phyloP scores from a whole-genome alignment of 768 basidiomycete genomes.

The Chalciporus sphaerocephalus region DNA sequence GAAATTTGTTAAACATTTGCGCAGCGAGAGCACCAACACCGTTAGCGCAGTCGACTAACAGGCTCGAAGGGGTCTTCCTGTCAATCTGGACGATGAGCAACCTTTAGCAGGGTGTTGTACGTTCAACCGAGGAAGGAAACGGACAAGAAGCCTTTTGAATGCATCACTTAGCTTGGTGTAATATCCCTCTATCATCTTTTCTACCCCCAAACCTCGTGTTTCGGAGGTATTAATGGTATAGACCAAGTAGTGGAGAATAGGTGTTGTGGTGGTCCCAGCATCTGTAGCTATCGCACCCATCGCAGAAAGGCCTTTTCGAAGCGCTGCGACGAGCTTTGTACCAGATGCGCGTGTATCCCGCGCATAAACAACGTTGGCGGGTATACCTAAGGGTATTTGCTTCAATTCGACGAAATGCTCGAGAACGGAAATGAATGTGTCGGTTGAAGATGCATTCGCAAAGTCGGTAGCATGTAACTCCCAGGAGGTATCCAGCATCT shows the following conservation, averaged over 20 bases:
- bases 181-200: slow-evolving; percentile 79
- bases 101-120: slow-evolving; percentile 4
- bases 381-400: slow-evolving; percentile 75
- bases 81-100: slow-evolving; percentile 42
- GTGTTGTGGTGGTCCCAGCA: slow-evolving; percentile 87
- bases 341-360: slow-evolving; percentile 93
- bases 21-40: slow-evolving; percentile 86
- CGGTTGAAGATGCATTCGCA: slow-evolving; percentile 76
- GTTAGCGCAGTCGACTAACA: slow-evolving; percentile 97
- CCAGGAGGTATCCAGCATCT: slow-evolving; percentile 96
- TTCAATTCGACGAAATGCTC: slow-evolving; percentile 54
- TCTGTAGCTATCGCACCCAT: slow-evolving; percentile 65
- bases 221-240: slow-evolving; percentile 83
- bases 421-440: slow-evolving; percentile 66
- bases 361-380: slow-evolving; percentile 83
- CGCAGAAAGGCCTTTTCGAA: slow-evolving; percentile 78
- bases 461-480: slow-evolving; percentile 81
- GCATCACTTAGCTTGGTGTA: slow-evolving; percentile 74
- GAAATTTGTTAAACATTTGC: slow-evolving; percentile 51
- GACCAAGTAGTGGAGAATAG: slow-evolving; percentile 93
- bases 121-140: slow-evolving; percentile 28
- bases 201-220: slow-evolving; percentile 72
- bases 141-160: slow-evolving; percentile 82
- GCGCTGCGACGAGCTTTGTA: slow-evolving; percentile 62
- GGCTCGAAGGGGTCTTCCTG: slow-evolving; percentile 48